Base-by-base conservation (phyloP, 352 stramenopile species). In the Globisporangium cylindrosporum region DNA sequence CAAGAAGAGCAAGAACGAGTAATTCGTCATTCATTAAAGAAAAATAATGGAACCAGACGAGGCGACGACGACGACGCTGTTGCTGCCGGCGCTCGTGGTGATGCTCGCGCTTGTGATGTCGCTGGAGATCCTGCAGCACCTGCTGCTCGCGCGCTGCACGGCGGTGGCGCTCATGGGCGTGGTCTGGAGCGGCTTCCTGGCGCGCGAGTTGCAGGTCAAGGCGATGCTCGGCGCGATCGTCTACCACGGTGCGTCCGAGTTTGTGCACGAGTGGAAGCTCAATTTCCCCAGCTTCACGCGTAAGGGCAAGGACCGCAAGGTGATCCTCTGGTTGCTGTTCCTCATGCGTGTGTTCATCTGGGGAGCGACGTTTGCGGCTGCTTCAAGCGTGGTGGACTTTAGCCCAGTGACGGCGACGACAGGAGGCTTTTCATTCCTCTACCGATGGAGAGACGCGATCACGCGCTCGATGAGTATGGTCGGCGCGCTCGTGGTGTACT, bases 271-370 rank as follows among this genome's bases (percentile, higher is more conserved):
- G 57, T 88, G 73, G 73, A 66, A 69, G 8, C 70, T 60, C 18
- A 69, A 67, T n/a, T 85, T 80, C 57, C 70, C 79, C 14, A 72
- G 67, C 32, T 67, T 83, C 15, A 74, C 79, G 58, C 70, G 78
- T 54, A 67, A 54, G 18, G 56, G 58, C 0, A 77, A 73, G 25
- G 71, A 83, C 57, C 74, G 64, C 20, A 73, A 74, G 64, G 61
- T 87, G 29, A 77, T 83, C 64, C 69, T 82, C 5, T 86, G 72
- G 73, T 63, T 82, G 60, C 65, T 88, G 0, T 87, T 89, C 62
- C 87, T 79, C 77, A 72, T 81, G 55, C 80, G 81, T 9, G 78
- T 92, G 46, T 86, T 89, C 68, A 74, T 85, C n/a, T 90, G 81
- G 81, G 80, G 77, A 14, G 72, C 81, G 3, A 79, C 81, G 2